Conservation (phyloP, 1,139 yeast genomes). For the Pichia sp. region DNA sequence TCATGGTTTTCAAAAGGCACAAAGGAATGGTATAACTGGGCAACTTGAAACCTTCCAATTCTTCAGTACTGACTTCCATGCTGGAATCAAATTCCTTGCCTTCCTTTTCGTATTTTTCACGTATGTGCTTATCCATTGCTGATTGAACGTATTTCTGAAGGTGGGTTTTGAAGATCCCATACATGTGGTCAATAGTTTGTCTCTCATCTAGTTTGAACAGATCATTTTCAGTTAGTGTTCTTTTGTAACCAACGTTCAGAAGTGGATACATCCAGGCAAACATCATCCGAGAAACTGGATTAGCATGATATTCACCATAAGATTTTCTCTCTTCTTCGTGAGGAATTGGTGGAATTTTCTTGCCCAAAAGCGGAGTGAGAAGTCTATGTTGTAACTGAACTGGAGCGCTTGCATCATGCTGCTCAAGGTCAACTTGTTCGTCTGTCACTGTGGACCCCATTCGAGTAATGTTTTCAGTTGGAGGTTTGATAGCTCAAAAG, state of each 20-base stretch:
- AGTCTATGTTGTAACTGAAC: conserved; percentile 26
- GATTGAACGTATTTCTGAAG: conserved; percentile 18
- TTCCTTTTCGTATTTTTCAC: conserved; percentile 11
- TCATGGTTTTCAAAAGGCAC: conserved; percentile 32
- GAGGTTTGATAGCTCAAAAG: no score
- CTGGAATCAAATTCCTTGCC: conserved; percentile 10
- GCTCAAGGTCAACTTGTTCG: conserved; percentile 16
- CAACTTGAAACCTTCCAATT: conserved; percentile 13
- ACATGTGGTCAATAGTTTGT: conserved; percentile 33
- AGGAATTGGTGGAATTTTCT: conserved; percentile 48
- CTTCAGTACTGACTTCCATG: conserved; percentile 5
- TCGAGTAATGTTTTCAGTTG: no score
- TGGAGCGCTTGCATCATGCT: conserved; percentile 10
- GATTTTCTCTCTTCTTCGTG: conserved; percentile 36
- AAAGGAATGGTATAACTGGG: conserved; percentile 10
- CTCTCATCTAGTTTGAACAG: conserved; percentile 35
- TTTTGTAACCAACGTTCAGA: conserved; percentile 41
- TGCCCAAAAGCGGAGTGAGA: conserved; percentile 33
- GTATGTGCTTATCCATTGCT: conserved; percentile 6
- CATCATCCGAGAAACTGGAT: conserved; percentile 29
- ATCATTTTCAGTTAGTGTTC: conserved; percentile 43
- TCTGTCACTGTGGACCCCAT: no score
- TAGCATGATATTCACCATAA: conserved; percentile 32
- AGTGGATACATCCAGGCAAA: conserved; percentile 49
- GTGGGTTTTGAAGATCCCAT: conserved; percentile 27